A percentile compares a stretch with the other conserved stretches of the same genome.
Conservation (phyloP, 192 early-diverging fungal genomes). For the Rhizoclosmatium sp. region DNA sequence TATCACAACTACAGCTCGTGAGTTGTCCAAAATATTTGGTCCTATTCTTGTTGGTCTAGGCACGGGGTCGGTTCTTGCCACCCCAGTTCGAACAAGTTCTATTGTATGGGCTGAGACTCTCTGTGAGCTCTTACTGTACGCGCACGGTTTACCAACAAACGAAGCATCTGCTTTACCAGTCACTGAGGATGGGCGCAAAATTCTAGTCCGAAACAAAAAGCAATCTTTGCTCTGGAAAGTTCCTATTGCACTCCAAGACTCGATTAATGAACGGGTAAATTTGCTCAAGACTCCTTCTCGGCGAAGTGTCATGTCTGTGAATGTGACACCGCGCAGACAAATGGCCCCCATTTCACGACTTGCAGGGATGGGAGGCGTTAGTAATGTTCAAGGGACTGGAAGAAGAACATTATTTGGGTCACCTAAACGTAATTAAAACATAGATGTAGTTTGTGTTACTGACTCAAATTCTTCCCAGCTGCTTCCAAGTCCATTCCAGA, state of each 20-base stretch:
- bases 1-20: constrained; percentile 4
- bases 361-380: not conserved
- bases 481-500: constrained; percentile 1
- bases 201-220: not conserved
- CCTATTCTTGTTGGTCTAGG: constrained; percentile 16
- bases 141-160: constrained; percentile 8
- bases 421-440: not conserved
- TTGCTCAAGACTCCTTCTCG: constrained; percentile 17
- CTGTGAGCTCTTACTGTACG: constrained; percentile 27
- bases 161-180: not conserved
- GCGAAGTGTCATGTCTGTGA: constrained; percentile 10
- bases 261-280: constrained; percentile 17
- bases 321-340: constrained; percentile 3
- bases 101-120: constrained; percentile 13
- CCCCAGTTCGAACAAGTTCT: not conserved
- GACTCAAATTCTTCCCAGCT: not conserved
- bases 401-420: constrained; percentile 12
- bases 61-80: not conserved
- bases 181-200: not conserved
- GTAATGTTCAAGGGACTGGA: not conserved
- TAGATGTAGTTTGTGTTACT: not conserved
- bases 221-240: constrained; percentile 8
- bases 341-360: not conserved
- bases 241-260: constrained; percentile 6
- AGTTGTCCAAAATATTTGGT: constrained; percentile 15